A percentile compares a stretch with the other conserved stretches of the same genome.
Conservation (phyloP, 2,329 filamentous ascomycete genomes). For the Aspergillus alliaceus region DNA sequence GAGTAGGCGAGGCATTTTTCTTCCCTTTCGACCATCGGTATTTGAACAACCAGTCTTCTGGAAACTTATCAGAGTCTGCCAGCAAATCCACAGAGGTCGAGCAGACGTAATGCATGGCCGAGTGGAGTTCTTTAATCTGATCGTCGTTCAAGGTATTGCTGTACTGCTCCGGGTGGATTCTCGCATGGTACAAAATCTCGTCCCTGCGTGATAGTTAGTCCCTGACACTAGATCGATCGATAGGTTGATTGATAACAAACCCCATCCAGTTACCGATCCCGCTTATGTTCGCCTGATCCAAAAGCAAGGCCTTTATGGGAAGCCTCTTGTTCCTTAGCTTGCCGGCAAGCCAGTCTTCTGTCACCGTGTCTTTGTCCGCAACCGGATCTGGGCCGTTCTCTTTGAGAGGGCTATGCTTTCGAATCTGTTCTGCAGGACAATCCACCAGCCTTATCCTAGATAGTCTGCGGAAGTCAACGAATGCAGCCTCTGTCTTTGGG, state of each 20-base stretch:
- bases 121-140: constrained; percentile 71
- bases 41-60: constrained; percentile 83
- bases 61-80: constrained; percentile 81
- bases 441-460: constrained; percentile 79
- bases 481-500: constrained; percentile 68
- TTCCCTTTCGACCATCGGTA: constrained; percentile 88
- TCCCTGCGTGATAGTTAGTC: constrained; percentile 52
- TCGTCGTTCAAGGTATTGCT: constrained; percentile 74
- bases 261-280: constrained; percentile 98
- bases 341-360: constrained; percentile 69
- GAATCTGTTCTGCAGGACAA: constrained; percentile 72
- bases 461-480: constrained; percentile 79
- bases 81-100: constrained; percentile 74
- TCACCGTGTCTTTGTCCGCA: constrained; percentile 74
- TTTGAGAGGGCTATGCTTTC: constrained; percentile 73
- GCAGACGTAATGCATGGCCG: constrained; percentile 75
- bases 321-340: constrained; percentile 76
- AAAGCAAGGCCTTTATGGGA: constrained; percentile 81
- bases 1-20: constrained; percentile 62
- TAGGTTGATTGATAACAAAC: constrained; percentile 36
- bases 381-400: constrained; percentile 96
- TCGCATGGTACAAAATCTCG: constrained; percentile 86
- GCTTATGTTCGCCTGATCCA: constrained; percentile 85
- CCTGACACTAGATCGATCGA: neutral
- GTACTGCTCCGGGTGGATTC: constrained; percentile 89